phyloP scores from a whole-genome alignment of 352 stramenopile species.

The Phytophthora podocarpi region DNA sequence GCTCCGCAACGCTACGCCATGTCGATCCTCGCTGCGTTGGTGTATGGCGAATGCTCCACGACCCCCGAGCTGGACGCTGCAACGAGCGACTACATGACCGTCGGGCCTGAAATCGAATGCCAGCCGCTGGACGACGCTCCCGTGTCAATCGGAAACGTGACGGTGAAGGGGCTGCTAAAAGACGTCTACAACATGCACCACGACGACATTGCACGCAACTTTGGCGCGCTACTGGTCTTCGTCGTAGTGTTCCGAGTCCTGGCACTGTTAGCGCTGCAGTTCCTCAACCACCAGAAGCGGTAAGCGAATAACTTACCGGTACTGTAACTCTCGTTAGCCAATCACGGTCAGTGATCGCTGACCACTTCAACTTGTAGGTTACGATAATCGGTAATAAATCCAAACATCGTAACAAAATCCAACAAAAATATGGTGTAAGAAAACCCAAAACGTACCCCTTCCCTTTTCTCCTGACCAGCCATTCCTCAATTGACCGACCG shows the following conservation, averaged over 20 bases:
- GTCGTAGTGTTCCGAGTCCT: conserved; percentile 16
- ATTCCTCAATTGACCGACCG: not conserved
- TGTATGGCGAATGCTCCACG: conserved; percentile 19
- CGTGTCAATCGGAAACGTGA: conserved; percentile 19
- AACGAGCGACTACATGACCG: not conserved
- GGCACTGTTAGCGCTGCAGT: conserved; percentile 21
- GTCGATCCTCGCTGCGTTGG: conserved; percentile 3
- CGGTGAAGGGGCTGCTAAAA: conserved; percentile 14
- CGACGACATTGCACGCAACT: conserved; percentile 16
- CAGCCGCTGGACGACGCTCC: conserved; percentile 12
- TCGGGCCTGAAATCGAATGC: conserved; percentile 20
- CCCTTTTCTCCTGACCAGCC: conserved; percentile 4
- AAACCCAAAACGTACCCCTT: too few relatives aligned
- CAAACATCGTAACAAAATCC: too few relatives aligned
- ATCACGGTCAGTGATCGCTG: too few relatives aligned
- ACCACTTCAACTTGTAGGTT: conserved; percentile 3
- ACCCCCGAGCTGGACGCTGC: not conserved
- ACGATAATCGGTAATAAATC: too few relatives aligned
- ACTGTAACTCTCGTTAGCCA: too few relatives aligned
- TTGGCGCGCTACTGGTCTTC: conserved; percentile 14
- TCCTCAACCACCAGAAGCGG: conserved; percentile 27
- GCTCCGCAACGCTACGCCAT: conserved; percentile 12
- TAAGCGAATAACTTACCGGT: too few relatives aligned
- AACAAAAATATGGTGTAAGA: too few relatives aligned
- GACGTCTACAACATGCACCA: conserved; percentile 23